Evolutionary conservation across 148 eudicot genomes (phyloP).

Genomic region (Fagopyrum esculentum): DNA sequence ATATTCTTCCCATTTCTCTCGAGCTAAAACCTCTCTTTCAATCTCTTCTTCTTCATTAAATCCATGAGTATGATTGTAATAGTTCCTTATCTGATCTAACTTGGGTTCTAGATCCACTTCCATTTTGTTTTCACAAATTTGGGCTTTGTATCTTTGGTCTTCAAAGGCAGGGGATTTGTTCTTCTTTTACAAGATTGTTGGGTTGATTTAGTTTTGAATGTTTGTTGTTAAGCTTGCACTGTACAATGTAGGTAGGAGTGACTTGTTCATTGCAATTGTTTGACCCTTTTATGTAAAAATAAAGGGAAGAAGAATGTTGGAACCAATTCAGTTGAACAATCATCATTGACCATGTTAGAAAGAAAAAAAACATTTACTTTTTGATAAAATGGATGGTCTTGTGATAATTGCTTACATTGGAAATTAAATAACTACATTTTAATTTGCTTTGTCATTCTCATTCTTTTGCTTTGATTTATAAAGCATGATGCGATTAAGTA

Average conservation of each 20-base stretch:
- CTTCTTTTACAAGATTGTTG: not conserved
- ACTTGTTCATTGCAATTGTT: not conserved
- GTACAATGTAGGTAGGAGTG: not conserved
- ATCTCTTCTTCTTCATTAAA: too few relatives aligned
- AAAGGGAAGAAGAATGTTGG: not conserved
- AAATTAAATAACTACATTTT: not conserved
- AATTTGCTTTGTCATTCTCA: slow-evolving; percentile 8
- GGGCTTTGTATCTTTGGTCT: not conserved
- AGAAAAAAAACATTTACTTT: not conserved
- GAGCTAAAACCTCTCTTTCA: too few relatives aligned
- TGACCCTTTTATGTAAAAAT: not conserved
- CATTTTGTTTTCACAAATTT: not conserved
- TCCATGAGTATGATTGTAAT: too few relatives aligned
- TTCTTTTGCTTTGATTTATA: not conserved
- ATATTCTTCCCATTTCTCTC: too few relatives aligned
- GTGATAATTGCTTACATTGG: not conserved
- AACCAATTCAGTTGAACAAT: not conserved
- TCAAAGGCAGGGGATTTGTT: not conserved
- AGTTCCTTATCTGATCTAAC: not conserved
- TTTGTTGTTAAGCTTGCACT: slow-evolving; percentile 3
- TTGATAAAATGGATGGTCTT: slow-evolving; percentile 2
- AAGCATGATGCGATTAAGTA: not conserved
- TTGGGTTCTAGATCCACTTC: not conserved
- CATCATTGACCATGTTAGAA: not conserved
- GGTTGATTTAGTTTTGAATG: not conserved